Conservation (phyloP, 2,329 filamentous ascomycete species). For the Colletotrichum lindemuthianum region DNA sequence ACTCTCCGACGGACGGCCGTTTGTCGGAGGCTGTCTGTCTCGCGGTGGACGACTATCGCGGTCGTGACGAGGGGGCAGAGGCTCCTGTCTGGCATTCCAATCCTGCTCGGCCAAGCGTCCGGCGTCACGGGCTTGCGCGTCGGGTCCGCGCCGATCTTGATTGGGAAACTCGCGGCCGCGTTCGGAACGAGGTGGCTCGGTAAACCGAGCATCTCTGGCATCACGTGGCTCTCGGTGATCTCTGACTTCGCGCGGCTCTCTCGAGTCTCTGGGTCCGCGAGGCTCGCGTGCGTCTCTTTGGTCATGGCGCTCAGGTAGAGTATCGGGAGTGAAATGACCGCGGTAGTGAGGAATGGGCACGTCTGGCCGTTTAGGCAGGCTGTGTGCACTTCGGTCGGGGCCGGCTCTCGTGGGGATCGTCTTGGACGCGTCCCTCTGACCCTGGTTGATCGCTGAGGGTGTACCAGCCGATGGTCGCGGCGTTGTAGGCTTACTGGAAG, state of each 20-base stretch:
- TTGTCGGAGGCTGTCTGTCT: conserved; percentile 46
- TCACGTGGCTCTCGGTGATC: conserved; percentile 47
- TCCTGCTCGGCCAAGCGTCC: conserved; percentile 52
- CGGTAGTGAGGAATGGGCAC: conserved; percentile 62
- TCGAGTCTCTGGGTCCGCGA: conserved; percentile 45
- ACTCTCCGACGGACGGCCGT: conserved; percentile 41
- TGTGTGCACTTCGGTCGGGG: conserved; percentile 23
- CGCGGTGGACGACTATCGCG: conserved; percentile 45
- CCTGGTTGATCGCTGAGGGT: conserved; percentile 27
- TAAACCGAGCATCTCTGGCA: conserved; percentile 47
- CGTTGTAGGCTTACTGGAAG: conserved; percentile 42
- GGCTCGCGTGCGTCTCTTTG: conserved; percentile 45
- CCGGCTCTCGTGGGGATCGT: conserved; percentile 45
- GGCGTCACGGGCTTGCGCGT: conserved; percentile 48
- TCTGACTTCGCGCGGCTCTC: conserved; percentile 32
- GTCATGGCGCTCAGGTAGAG: conserved; percentile 39
- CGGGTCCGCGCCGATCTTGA: conserved; percentile 54
- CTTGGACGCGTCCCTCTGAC: conserved; percentile 45
- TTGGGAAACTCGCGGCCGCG: conserved; percentile 53
- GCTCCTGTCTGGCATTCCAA: conserved; percentile 43
- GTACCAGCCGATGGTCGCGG: conserved; percentile 38
- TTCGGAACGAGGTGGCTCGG: conserved; percentile 53
- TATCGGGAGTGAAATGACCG: conserved; percentile 51
- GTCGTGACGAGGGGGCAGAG: conserved; percentile 53
- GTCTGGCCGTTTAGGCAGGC: conserved; percentile 68